Base-by-base conservation (phyloP, 2,329 filamentous ascomycete species). In the Penicillium sumatraense region DNA sequence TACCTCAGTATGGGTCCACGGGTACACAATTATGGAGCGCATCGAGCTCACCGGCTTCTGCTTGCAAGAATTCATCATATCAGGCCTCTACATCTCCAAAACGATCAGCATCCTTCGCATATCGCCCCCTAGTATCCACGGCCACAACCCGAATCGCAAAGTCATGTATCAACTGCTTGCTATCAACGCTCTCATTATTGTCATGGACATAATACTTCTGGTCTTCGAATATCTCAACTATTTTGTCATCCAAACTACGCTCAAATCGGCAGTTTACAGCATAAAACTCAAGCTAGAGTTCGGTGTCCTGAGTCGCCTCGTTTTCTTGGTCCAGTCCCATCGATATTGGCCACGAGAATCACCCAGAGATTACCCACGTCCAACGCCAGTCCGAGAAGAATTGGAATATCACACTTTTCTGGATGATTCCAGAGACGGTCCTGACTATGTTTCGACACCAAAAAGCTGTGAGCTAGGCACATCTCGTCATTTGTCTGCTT, bases 211-310 rank as follows among this genome's bases (percentile, higher is more conserved):
- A 8, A 63, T 63, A 6, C 60, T 78, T 1, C 59, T 77, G 18
- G 64, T 66, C 6, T 60, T 73, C 24, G 70, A 75, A 54, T 76
- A 73, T 48, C 67, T 70, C 33, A 70, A 68, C 31, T 59, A 68
- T 18, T 76, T 74, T 52, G 67, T 69, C 11, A 67, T 75, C 33
- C 73, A 78, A 54, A 72, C 68, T 5, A 71, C 68, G 10, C 59
- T 76, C 21, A 78, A 77, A 59, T 71, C 68, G 3, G 65, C 70
- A 40, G 66, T 77, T 24, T 77, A 77, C 60, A 76, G 74, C 38
- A 65, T 77, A 58, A 78, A 78, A 56, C 63, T 77, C 40, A 78
- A 78, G 54, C 68, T 78, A 7, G 75, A 78, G 57, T 76, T 77
- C 44, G 75, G 72, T 9, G 73, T 75, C 18, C 66, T 76, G 4